Evolutionary conservation across 2,329 filamentous ascomycete genomes (phyloP).

Genomic region (Aspergillus sp.): DNA sequence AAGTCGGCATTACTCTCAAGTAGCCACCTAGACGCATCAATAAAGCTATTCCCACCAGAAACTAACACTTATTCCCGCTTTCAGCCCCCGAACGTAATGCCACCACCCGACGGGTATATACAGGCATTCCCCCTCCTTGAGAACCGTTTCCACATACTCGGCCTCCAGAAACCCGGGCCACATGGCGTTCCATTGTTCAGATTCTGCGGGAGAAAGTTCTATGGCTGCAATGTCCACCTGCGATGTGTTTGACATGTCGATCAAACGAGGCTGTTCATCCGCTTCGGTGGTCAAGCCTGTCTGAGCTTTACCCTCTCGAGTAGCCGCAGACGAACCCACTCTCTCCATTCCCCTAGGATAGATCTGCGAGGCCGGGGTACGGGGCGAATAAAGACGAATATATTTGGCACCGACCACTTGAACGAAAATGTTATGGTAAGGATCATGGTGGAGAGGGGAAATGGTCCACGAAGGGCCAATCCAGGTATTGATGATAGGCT

Average conservation of each 20-base stretch:
- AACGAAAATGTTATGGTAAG: constrained; percentile 86
- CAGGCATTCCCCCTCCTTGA: constrained; percentile 77
- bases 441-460: constrained; percentile 89
- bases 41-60: constrained; percentile 79
- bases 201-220: constrained; percentile 51
- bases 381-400: constrained; percentile 78
- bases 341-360: constrained; percentile 38
- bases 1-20: neutral
- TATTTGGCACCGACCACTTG: constrained; percentile 93
- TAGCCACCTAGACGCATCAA: neutral
- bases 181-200: constrained; percentile 40
- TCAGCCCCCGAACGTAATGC: constrained; percentile 90
- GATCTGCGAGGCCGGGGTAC: constrained; percentile 48
- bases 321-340: constrained; percentile 20
- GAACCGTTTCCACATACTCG: constrained; percentile 69
- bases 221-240: constrained; percentile 70
- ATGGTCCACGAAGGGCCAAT: constrained; percentile 85
- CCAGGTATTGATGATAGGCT: constrained; percentile 84
- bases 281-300: constrained; percentile 1
- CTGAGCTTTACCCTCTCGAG: constrained; percentile 1
- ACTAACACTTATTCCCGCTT: constrained; percentile 87
- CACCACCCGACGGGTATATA: constrained; percentile 96
- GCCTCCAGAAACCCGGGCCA: constrained; percentile 59
- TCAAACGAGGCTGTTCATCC: constrained; percentile 27
- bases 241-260: constrained; percentile 94